Base-by-base conservation (phyloP, 2,329 filamentous ascomycete genomes). In the Hirsutella thompsonii region DNA sequence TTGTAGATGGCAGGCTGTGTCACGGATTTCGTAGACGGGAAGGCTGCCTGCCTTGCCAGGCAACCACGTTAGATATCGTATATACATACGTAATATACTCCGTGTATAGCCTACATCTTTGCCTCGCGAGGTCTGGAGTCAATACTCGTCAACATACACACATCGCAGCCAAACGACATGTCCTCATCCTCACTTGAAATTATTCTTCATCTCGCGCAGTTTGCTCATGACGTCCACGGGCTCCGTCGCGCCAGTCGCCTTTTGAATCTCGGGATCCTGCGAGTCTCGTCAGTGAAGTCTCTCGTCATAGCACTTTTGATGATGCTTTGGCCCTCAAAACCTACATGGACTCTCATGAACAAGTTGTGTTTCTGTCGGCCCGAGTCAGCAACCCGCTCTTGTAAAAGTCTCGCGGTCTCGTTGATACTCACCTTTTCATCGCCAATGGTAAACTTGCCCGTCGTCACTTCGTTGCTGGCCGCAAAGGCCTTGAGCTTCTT, bases 381-480 rank as follows among this genome's bases (percentile, higher is more conserved):
- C 18, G 32, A 19, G 40, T 46, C 39, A 45, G 45, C 28, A 11
- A 13, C 8, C 3, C 38, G 4, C 8, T n/a, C 18, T 16, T 16
- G 10, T n/a, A 20, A 18, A 33, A 18, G 20, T 16, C 9, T 5
- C 16, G 11, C 20, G 23, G 21, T 35, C 18, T 20, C 20, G 14
- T 5, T 3, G 16, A 20, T 5, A 13, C 36, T 42, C 61, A 86
- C 85, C 81, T 96, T 96, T 65, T 98, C 92, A 55, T 98, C 88
- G 0, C 83, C 89, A 61, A 98, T 96, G 0, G 90, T 98, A 53
- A 94, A 96, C 56, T 88, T 85, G 37, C 92, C 92, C 60, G 94
- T 89, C 1, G 92, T 96, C 65, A 95, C 76, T 63, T 80, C 69
- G 61, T 95, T 90, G 45, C 74, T 70, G 41, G 84, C 76, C 2